A percentile compares a stretch with the other conserved stretches of the same genome.
phyloP scores from a whole-genome alignment of 257 asterid species.

The Parsonsia alboflavescens region DNA sequence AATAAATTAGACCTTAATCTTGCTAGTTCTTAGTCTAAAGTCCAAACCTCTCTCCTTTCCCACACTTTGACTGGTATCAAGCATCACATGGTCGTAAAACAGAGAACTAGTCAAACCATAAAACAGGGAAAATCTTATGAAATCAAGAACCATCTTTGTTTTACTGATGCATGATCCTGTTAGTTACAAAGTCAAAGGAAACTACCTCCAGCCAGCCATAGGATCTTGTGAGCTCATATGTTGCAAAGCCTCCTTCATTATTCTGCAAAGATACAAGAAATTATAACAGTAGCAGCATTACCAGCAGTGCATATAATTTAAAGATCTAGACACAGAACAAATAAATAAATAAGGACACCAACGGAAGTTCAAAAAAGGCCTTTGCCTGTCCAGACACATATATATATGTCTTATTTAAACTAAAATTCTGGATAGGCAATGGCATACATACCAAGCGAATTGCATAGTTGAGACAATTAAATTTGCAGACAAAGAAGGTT shows the following conservation, averaged over 20 bases:
- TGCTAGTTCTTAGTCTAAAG: too few species aligned
- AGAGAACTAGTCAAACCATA: neutral
- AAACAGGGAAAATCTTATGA: neutral
- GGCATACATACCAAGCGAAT: neutral
- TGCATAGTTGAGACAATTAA: neutral
- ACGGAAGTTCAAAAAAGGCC: neutral
- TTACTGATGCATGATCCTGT: conserved; percentile 5
- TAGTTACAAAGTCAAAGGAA: conserved; percentile 16
- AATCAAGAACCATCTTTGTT: neutral
- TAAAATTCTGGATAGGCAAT: neutral
- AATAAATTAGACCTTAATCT: too few species aligned
- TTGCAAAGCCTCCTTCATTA: conserved; percentile 79
- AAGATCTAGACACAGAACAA: neutral
- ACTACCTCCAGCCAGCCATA: conserved; percentile 98
- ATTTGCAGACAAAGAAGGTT: neutral
- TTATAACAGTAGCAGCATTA: neutral
- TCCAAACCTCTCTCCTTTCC: too few species aligned
- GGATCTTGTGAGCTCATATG: conserved; percentile 97
- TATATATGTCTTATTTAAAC: neutral
- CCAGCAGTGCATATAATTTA: neutral
- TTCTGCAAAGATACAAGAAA: conserved; percentile 54
- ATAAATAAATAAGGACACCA: neutral
- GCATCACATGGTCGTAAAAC: neutral
- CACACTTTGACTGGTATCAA: too few species aligned
- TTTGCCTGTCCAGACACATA: too few species aligned